A percentile compares a stretch with the other conserved stretches of the same genome.
Evolutionary conservation across 148 eudicot species (phyloP).

Genomic region (Linanthus parryae): DNA sequence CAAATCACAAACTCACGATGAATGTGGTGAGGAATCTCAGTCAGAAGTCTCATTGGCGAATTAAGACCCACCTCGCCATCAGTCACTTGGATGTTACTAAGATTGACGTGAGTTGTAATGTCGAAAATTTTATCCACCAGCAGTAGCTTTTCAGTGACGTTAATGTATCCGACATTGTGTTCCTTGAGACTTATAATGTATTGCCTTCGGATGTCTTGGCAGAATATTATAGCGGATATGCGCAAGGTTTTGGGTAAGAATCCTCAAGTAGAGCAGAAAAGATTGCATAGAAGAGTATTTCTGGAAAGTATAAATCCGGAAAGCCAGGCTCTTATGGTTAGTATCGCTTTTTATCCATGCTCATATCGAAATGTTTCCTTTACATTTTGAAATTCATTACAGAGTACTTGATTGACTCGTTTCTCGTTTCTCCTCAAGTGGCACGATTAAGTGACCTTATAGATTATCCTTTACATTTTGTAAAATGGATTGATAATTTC

Average conservation of each 20-base stretch:
- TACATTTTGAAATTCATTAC: too few relatives aligned
- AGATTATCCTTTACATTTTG: too few relatives aligned
- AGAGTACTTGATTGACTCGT: too few relatives aligned
- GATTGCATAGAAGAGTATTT: conserved; percentile 75
- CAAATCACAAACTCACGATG: conserved; percentile 74
- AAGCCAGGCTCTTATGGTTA: conserved; percentile 74
- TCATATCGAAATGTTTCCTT: too few relatives aligned
- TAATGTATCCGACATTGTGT: too few relatives aligned
- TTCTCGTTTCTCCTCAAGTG: too few relatives aligned
- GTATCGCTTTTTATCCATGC: conserved; percentile 12
- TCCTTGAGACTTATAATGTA: too few relatives aligned
- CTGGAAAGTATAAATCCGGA: conserved; percentile 62
- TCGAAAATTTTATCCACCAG: too few relatives aligned
- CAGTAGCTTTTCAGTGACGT: too few relatives aligned
- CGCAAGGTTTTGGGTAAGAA: conserved; percentile 87
- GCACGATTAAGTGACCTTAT: too few relatives aligned
- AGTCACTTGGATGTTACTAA: conserved; percentile 77
- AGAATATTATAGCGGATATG: conserved; percentile 93
- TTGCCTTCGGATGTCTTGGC: too few relatives aligned
- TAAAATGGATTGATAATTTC: too few relatives aligned
- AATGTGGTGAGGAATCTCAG: conserved; percentile 79
- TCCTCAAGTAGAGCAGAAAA: conserved; percentile 84
- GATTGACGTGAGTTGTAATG: conserved; percentile 71
- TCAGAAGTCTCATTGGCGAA: conserved; percentile 90
- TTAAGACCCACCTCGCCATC: conserved; percentile 73